Percentiles rank a stretch among this genome's conserved stretches.
Evolutionary conservation across 495 filamentous ascomycete genomes (phyloP).

Genomic region (Astrocystis sublimbata): DNA sequence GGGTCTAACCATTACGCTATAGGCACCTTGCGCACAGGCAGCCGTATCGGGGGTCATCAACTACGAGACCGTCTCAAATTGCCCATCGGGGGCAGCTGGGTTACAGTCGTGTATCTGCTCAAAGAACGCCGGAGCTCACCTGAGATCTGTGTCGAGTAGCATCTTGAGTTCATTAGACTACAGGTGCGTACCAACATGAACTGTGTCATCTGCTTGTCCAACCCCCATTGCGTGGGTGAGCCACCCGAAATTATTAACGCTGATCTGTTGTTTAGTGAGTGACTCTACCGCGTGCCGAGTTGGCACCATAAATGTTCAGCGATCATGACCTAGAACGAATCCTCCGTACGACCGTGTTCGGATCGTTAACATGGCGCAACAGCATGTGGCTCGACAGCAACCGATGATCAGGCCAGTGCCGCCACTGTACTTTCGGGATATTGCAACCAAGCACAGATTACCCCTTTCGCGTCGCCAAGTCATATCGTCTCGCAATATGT

Average conservation of each 20-base stretch:
- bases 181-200: conserved; percentile 22
- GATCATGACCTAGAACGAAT: background rate
- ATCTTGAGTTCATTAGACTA: conserved; percentile 42
- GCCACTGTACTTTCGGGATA: conserved; percentile 46
- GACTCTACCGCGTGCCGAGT: too few species aligned
- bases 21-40: conserved; percentile 50
- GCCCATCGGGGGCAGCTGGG: conserved; percentile 40
- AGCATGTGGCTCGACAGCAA: conserved; percentile 40
- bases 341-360: background rate
- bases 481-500: conserved; percentile 44
- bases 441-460: conserved; percentile 43
- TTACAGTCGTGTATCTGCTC: conserved; percentile 53
- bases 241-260: background rate
- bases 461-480: conserved; percentile 39
- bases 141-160: conserved; percentile 37
- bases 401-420: conserved; percentile 48
- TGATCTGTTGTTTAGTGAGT: conserved; percentile 4
- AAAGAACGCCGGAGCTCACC: conserved; percentile 44
- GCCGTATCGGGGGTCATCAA: conserved; percentile 46
- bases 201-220: background rate
- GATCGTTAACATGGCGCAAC: background rate
- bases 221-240: background rate
- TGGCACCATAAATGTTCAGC: background rate
- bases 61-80: conserved; percentile 39
- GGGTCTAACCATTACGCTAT: conserved; percentile 10